These are phyloP conservation scores for Suillus plorans DNA, from an alignment of 768 basidiomycete genomes.

Conservation along the genomic window DNA sequence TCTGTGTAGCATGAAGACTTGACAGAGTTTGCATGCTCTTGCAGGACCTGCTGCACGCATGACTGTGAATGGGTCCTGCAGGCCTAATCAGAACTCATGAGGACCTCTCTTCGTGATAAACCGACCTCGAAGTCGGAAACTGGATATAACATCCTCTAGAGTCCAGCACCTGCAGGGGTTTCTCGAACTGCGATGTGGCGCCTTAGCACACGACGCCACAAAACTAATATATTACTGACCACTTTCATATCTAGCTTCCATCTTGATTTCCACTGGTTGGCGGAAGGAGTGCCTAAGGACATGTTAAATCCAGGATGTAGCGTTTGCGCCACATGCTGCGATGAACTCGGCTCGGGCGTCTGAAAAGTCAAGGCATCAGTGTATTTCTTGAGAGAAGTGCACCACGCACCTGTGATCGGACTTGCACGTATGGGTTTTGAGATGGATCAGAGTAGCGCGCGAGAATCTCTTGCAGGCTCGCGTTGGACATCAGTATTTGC, in stretches of 20 bases:
- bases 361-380: background rate
- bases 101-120: background rate
- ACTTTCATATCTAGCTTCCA: background rate
- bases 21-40: background rate
- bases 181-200: background rate
- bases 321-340: background rate
- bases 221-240: background rate
- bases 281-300: background rate
- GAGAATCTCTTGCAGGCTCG: background rate
- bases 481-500: background rate
- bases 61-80: background rate
- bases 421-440: background rate
- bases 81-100: background rate
- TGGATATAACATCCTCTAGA: background rate
- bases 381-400: background rate
- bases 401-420: background rate
- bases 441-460: slow-evolving; percentile 1
- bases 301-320: background rate
- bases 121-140: background rate
- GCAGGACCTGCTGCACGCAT: background rate
- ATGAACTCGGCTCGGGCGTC: background rate
- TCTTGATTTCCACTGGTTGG: background rate
- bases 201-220: background rate
- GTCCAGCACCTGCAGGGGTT: background rate
- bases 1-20: background rate